A percentile compares a stretch with the other conserved stretches of the same genome.
Conservation (phyloP, 208 protist genomes). For the Leishmania amazonensis region DNA sequence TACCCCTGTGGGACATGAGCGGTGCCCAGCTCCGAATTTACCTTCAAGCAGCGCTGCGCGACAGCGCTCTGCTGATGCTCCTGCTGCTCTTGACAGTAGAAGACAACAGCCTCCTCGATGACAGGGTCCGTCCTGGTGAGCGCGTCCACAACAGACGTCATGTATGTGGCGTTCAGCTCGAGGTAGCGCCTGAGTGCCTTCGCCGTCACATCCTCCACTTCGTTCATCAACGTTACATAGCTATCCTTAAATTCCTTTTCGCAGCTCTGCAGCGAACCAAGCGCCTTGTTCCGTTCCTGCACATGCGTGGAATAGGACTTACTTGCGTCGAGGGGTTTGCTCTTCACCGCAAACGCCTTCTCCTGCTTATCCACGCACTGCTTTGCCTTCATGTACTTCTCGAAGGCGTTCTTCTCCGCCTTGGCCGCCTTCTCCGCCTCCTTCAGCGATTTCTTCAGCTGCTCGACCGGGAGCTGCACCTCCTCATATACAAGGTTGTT, state of each 20-base stretch:
- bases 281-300: constrained; percentile 23
- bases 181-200: constrained; percentile 49
- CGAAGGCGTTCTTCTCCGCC: constrained; percentile 26
- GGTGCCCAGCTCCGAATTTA: background rate
- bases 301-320: constrained; percentile 33
- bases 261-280: constrained; percentile 16
- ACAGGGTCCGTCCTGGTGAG: constrained; percentile 39
- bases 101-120: constrained; percentile 31
- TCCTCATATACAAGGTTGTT: constrained; percentile 58
- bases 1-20: background rate
- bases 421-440: constrained; percentile 23
- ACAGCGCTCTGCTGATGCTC: constrained; percentile 20
- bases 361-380: constrained; percentile 53
- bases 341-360: constrained; percentile 40
- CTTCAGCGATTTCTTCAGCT: constrained; percentile 35
- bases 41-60: constrained; percentile 7
- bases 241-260: constrained; percentile 30
- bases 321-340: constrained; percentile 40
- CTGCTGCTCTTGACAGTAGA: constrained; percentile 30
- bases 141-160: constrained; percentile 46
- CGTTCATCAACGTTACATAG: constrained; percentile 35
- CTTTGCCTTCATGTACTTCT: constrained; percentile 32
- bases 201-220: constrained; percentile 36
- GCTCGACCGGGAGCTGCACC: constrained; percentile 39
- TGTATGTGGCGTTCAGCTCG: constrained; percentile 52